Evolutionary conservation across 345 rosid genomes (phyloP), one percentile per base, ranked within the genome.

Genomic region (Ricinus communis): DNA sequence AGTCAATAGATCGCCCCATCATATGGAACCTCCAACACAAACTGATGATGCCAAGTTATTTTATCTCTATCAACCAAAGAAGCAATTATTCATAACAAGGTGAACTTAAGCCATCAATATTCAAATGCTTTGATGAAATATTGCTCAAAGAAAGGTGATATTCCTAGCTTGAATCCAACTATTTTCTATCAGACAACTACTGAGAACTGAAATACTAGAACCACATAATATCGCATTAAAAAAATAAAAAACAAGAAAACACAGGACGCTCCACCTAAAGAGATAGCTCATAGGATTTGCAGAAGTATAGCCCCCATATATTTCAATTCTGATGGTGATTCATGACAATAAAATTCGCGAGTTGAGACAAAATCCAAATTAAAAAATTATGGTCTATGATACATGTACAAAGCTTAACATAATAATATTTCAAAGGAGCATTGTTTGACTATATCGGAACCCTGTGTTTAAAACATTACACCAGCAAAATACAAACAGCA

Each of bases 351-450:
- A 40, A 65, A 64, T 50, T 65, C 49, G 65, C 50, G 71, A 71
- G 55, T 54, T 69, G 46, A 55, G 59, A 25, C 5, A 55, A 18
- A 50, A 33, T 50, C 38, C 25, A 40, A 64, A 64, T 24, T 46
- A 45, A 67, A 67, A 78, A 70, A 59, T 75, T 80, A 77, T 70
- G 65, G 71, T 58, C 73, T 80, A 79, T 68, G 74, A 40, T 62
- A 82, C 83, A 83, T 87, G 90, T 87, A 91, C 92, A 88, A 72
- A 82, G 68, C 62, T 62, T 54, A 70, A 81, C 77, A 89, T 76
- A 77, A 73, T 78, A 9, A 65, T 41, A 66, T 71, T 82, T 75
- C 79, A 72, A 66, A 60, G 70, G 71, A 25, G 69, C 72, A 76
- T 66, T 77, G 76, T 76, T 68, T 81, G 74, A 75, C 74, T 66